These are phyloP conservation scores for Mycena sp. DNA, from an alignment of 1,284 basidiomycete species.

Conservation along the genomic window DNA sequence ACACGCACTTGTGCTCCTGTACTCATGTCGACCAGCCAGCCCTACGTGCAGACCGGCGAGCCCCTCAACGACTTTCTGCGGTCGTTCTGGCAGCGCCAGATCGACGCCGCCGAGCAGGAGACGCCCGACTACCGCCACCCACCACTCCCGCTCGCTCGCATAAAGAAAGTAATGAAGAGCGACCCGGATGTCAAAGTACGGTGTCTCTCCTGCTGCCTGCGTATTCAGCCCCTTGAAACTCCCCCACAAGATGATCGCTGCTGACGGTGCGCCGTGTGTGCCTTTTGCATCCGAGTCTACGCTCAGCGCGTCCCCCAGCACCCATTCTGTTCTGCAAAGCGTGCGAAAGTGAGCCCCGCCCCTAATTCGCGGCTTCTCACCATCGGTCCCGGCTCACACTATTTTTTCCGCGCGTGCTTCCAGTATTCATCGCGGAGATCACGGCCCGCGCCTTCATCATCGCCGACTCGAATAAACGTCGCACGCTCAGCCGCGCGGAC, in stretches of 20 bases:
- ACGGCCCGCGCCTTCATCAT: conserved; percentile 94
- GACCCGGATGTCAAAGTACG: conserved; percentile 93
- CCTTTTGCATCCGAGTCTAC: conserved; percentile 9
- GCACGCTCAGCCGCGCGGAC: conserved; percentile 90
- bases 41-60: conserved; percentile 76
- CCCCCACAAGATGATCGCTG: conserved; percentile 88
- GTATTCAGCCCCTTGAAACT: conserved; percentile 17
- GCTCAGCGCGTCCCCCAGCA: conserved; percentile 54
- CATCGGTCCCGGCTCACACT: too few species aligned
- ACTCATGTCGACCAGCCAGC: conserved; percentile 35
- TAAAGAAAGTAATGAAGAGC: conserved; percentile 99
- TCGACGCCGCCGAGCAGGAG: conserved; percentile 83
- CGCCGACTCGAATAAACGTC: conserved; percentile 91
- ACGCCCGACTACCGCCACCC: conserved; percentile 88
- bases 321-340: conserved; percentile 96
- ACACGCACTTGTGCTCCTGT: conserved; percentile 6
- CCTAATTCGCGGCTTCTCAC: conserved; percentile 14
- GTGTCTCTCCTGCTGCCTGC: conserved; percentile 36
- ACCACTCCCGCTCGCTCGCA: conserved; percentile 87
- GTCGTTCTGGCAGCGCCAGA: conserved; percentile 86
- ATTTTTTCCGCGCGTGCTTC: too few species aligned
- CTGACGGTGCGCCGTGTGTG: conserved; percentile 71
- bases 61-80: conserved; percentile 80
- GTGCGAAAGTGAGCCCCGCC: conserved; percentile 84
- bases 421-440: conserved; percentile 95